phyloP scores from a whole-genome alignment of 2,329 filamentous ascomycete species.

The Microsporum audouinii region DNA sequence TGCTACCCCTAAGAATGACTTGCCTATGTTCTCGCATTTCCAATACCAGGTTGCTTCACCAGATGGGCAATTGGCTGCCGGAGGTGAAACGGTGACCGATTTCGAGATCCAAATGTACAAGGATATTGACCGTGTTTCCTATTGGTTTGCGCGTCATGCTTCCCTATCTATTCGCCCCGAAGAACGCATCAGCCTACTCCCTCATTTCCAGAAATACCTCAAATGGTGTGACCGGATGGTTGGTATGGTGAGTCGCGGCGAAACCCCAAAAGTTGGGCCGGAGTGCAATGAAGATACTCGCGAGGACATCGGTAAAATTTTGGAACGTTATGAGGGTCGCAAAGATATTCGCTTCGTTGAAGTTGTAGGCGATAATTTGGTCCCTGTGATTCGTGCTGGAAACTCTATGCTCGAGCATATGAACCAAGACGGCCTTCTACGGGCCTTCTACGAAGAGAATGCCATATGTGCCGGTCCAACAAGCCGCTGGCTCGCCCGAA shows the following conservation, averaged over 20 bases:
- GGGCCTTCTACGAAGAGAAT: slow-evolving; percentile 10
- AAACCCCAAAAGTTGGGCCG: background rate
- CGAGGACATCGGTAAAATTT: background rate
- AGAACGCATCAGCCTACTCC: background rate
- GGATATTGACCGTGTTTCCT: background rate
- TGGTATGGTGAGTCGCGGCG: background rate
- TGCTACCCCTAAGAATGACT: background rate
- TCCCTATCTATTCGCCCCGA: background rate
- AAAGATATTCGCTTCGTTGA: slow-evolving; percentile 2
- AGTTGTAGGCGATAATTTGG: slow-evolving; percentile 23
- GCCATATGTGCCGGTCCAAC: slow-evolving; percentile 9
- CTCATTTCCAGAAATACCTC: background rate
- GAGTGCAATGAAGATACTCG: background rate
- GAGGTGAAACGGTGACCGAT: background rate
- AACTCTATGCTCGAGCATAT: slow-evolving; percentile 25
- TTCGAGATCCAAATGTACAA: background rate
- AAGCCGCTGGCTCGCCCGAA: slow-evolving; percentile 19
- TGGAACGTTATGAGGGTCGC: background rate
- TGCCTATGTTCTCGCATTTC: background rate
- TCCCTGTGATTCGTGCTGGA: slow-evolving; percentile 22
- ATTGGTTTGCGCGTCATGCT: background rate
- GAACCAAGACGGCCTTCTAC: slow-evolving; percentile 1
- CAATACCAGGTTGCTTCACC: background rate
- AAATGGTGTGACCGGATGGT: background rate
- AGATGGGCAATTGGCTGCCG: background rate